A percentile compares a stretch with the other conserved stretches of the same genome.
Evolutionary conservation across 108 stramenopile species (phyloP).

Genomic region (Cyclotella choctawhatcheeana): DNA sequence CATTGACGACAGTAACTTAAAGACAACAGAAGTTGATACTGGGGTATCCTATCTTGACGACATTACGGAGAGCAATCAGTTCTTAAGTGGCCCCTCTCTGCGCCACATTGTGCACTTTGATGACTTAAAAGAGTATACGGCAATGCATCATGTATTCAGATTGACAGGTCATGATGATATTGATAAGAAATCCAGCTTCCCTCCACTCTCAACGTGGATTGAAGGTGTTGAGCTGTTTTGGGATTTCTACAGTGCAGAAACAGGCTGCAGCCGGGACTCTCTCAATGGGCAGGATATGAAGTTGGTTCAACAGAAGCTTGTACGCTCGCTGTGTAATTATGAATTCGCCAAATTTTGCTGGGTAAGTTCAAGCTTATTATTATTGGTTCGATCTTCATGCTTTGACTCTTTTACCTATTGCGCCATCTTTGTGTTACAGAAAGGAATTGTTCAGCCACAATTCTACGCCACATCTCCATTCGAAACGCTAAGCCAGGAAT

Average conservation of each 20-base stretch:
- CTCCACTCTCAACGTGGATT: constrained; percentile 30
- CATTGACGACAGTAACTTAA: constrained; percentile 33
- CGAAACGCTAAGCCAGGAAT: neutral
- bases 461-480: constrained; percentile 9
- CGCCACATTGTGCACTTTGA: constrained; percentile 41
- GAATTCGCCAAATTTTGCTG: constrained; percentile 48
- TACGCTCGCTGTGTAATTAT: constrained; percentile 25
- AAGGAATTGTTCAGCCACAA: constrained; percentile 38
- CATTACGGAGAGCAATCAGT: constrained; percentile 5
- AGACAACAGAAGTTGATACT: neutral
- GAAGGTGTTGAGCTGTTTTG: constrained; percentile 43
- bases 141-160: constrained; percentile 33
- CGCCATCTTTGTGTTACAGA: too few species aligned
- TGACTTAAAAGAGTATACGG: constrained; percentile 41
- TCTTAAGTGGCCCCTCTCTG: constrained; percentile 27
- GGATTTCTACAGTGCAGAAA: constrained; percentile 27
- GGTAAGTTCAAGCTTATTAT: constrained; percentile 41
- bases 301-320: constrained; percentile 18
- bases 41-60: neutral
- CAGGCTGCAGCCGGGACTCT: constrained; percentile 19
- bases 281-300: constrained; percentile 34
- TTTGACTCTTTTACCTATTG: too few species aligned
- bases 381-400: too few species aligned
- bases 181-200: constrained; percentile 23
- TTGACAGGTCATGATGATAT: constrained; percentile 26